phyloP scores from a whole-genome alignment of 371 early-diverging fungal species.

The Mortierella sp. region DNA sequence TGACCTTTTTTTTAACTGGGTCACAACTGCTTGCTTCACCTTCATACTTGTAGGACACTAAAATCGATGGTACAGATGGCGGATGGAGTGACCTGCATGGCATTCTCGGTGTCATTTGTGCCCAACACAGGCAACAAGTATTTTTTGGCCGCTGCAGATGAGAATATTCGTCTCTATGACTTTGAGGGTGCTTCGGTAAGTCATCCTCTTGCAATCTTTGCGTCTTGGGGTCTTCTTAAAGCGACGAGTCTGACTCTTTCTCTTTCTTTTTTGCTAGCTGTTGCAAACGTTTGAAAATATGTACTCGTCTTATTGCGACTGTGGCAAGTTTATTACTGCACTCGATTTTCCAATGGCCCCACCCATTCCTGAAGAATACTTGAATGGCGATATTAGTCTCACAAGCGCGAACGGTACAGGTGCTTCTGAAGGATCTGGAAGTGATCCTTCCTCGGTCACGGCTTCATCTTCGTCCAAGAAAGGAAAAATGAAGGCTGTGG shows the following conservation, averaged over 20 bases:
- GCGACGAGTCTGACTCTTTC: background rate
- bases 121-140: slow-evolving; percentile 92
- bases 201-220: background rate
- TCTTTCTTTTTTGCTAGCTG: slow-evolving; percentile 52
- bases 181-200: slow-evolving; percentile 81
- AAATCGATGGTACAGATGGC: slow-evolving; percentile 68
- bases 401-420: slow-evolving; percentile 26
- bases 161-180: slow-evolving; percentile 86
- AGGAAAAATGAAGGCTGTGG: slow-evolving; percentile 37
- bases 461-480: slow-evolving; percentile 28
- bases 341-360: slow-evolving; percentile 63
- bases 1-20: background rate
- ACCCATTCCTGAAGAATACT: slow-evolving; percentile 29
- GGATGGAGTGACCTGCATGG: slow-evolving; percentile 93
- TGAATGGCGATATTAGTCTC: slow-evolving; percentile 14
- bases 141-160: slow-evolving; percentile 91
- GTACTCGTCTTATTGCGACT: slow-evolving; percentile 92
- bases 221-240: background rate
- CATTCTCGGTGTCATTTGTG: slow-evolving; percentile 91
- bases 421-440: slow-evolving; percentile 10
- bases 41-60: slow-evolving; percentile 58
- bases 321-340: slow-evolving; percentile 81
- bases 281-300: slow-evolving; percentile 83
- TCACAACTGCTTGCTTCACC: background rate
- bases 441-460: slow-evolving; percentile 31